A percentile compares a stretch with the other conserved stretches of the same genome.
Evolutionary conservation across 164 flowering plant genomes (phyloP).

Genomic region (Buxus sempervirens): DNA sequence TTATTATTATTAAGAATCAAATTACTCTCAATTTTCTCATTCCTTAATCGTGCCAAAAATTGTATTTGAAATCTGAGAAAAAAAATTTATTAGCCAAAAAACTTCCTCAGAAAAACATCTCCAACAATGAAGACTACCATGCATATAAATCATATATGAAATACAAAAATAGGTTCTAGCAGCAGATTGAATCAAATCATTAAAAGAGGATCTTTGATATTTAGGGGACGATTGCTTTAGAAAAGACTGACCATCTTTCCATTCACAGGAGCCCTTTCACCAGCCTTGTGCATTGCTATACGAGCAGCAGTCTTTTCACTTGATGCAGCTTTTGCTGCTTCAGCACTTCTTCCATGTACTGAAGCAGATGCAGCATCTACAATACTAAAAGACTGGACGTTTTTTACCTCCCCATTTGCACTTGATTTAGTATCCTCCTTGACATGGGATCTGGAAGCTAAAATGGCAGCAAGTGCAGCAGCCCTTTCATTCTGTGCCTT

Average conservation of each 20-base stretch:
- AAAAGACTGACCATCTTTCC: constrained; percentile 71
- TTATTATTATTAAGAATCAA: no score
- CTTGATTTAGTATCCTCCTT: constrained; percentile 54
- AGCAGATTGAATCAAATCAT: neutral
- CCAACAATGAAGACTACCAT: neutral
- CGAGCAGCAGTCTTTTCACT: constrained; percentile 88
- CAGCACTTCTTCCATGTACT: constrained; percentile 98
- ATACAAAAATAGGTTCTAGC: neutral
- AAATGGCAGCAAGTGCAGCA: constrained; percentile 71
- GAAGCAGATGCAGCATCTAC: constrained; percentile 99
- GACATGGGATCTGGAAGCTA: constrained; percentile 74
- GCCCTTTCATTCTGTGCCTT: constrained; percentile 95
- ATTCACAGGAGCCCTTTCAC: constrained; percentile 88
- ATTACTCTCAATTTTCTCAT: no score
- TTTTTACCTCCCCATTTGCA: constrained; percentile 43
- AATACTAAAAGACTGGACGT: constrained; percentile 60
- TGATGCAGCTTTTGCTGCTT: constrained; percentile 81
- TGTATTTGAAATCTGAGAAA: no score
- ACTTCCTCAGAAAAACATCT: neutral
- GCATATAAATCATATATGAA: neutral
- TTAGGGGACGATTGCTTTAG: neutral
- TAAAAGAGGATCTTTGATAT: no score
- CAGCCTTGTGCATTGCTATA: constrained; percentile 92
- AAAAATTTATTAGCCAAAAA: neutral
- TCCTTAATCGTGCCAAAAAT: no score